Evolutionary conservation across 805 yeast genomes (phyloP).

Genomic region (Candida silvatica): DNA sequence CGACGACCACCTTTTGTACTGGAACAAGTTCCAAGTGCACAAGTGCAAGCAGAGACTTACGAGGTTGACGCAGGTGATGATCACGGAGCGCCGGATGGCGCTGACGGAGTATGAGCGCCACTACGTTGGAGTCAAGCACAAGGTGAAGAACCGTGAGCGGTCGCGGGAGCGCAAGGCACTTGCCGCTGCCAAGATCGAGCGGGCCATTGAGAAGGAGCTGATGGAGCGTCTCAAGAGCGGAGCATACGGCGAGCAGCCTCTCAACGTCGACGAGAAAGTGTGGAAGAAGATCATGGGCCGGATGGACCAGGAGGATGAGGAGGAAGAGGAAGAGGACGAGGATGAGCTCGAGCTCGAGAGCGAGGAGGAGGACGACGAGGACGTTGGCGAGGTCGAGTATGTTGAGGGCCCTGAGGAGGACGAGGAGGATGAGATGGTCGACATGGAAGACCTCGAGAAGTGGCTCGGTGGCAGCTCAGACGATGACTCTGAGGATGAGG

Average conservation of each 20-base stretch:
- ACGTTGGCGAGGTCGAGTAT: slow-evolving; percentile 70
- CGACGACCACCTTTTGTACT: slow-evolving; percentile 78
- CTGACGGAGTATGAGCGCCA: slow-evolving; percentile 90
- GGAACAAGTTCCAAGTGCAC: slow-evolving; percentile 88
- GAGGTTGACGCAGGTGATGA: slow-evolving; percentile 88
- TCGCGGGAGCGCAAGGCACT: slow-evolving; percentile 94
- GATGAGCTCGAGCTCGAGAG: slow-evolving; percentile 53
- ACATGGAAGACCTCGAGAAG: slow-evolving; percentile 85
- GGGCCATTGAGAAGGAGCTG: slow-evolving; percentile 92
- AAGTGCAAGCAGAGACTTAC: slow-evolving; percentile 96
- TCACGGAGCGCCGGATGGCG: slow-evolving; percentile 90
- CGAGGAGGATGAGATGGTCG: slow-evolving; percentile 82
- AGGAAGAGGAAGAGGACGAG: slow-evolving; percentile 82
- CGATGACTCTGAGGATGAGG: slow-evolving; percentile 21
- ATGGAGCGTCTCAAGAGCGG: slow-evolving; percentile 94
- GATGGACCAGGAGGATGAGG: slow-evolving; percentile 58
- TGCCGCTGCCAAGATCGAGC: slow-evolving; percentile 93
- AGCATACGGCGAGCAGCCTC: slow-evolving; percentile 96
- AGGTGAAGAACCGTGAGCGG: slow-evolving; percentile 90
- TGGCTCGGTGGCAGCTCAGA: slow-evolving; percentile 52
- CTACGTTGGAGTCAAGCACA: slow-evolving; percentile 86
- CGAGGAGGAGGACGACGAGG: slow-evolving; percentile 47
- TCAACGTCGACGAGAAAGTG: slow-evolving; percentile 90
- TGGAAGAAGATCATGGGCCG: slow-evolving; percentile 90
- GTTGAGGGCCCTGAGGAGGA: slow-evolving; percentile 88